Evolutionary conservation across 768 basidiomycete genomes (phyloP).

Genomic region (Kwoniella heveanensis): DNA sequence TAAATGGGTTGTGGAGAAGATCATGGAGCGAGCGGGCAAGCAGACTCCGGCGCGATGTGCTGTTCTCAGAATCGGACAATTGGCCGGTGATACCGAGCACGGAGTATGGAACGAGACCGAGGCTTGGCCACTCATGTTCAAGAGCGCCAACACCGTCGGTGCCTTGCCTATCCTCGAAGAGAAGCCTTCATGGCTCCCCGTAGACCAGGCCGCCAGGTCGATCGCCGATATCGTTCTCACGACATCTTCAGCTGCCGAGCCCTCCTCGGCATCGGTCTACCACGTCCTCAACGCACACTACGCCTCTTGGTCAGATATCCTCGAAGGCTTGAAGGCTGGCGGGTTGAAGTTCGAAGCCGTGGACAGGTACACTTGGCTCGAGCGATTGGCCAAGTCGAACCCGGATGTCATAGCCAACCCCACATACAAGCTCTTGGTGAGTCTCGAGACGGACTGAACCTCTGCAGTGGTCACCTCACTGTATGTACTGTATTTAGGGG

Average conservation of each 20-base stretch:
- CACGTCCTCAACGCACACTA: slow-evolving; percentile 58
- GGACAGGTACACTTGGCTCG: slow-evolving; percentile 57
- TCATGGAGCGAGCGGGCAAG: slow-evolving; percentile 59
- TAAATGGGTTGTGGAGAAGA: slow-evolving; percentile 65
- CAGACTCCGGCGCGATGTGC: slow-evolving; percentile 51
- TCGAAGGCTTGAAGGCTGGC: slow-evolving; percentile 57
- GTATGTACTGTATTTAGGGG: too few species aligned
- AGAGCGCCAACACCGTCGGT: slow-evolving; percentile 57
- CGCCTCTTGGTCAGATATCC: slow-evolving; percentile 58
- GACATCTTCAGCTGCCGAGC: slow-evolving; percentile 8
- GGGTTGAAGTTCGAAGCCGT: slow-evolving; percentile 59
- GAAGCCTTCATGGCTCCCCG: slow-evolving; percentile 62
- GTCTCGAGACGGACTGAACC: too few species aligned
- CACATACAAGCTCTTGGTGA: slow-evolving; percentile 58
- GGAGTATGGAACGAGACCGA: slow-evolving; percentile 65
- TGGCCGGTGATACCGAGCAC: slow-evolving; percentile 62
- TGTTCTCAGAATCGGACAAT: slow-evolving; percentile 63
- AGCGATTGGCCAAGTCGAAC: slow-evolving; percentile 56
- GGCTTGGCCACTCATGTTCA: slow-evolving; percentile 60
- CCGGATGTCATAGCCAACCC: slow-evolving; percentile 58
- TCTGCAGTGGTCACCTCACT: too few species aligned
- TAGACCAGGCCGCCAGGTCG: slow-evolving; percentile 61
- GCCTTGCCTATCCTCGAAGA: slow-evolving; percentile 54
- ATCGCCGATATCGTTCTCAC: slow-evolving; percentile 60
- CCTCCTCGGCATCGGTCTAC: slow-evolving; percentile 49